Base-by-base conservation (phyloP, 164 flowering plant species). In the Kingdonia uniflora region DNA sequence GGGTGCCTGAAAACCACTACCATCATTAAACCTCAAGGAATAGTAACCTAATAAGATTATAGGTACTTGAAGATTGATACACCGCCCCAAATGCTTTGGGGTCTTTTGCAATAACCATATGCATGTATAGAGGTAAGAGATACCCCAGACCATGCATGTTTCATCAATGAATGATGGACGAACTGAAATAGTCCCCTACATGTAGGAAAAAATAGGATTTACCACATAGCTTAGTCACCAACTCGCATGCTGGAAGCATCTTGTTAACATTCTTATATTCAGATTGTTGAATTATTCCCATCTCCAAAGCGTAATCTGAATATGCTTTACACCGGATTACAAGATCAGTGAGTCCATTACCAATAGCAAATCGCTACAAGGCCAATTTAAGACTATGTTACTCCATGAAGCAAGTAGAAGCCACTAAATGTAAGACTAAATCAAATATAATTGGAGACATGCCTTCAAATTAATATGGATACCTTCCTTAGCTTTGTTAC, bases 331-430 rank as follows among this genome's bases (percentile, higher is more conserved):
- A 88, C 60, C 85, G 96, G 35, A 85, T 68, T 52, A 42, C 85
- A 16, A 91, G 91, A 58, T 85, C 54, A 1, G 90, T 85, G n/a
- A 88, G 78, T 2, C 96, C 96, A 67, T 87, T 87, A 6, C 96
- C 96, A 60, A 87, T 87, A 0, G 90, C 96, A 57, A 87, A 76
- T 14, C 96, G 94, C 96, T 87, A 69, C 40, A 57, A n/a, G 44
- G 68, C 19, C 56, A 58, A 24, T 41, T 26, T 38, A 19, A 8
- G 20, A 22, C 52, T 24, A 50, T 17, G 22, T 29, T 26, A 53
- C 22, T 29, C 37, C 11, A 50, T 14, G 22, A 23, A 51, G 39
- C 13, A 55, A 48, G 25, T n/a, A n/a, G 19, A 39, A 20, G 25
- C 17, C 7, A 26, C 8, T 8, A 54, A 14, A 39, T 3, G 35